These are phyloP conservation scores for Pythium dissotocum DNA, from an alignment of 352 stramenopile genomes.

Conservation along the genomic window DNA sequence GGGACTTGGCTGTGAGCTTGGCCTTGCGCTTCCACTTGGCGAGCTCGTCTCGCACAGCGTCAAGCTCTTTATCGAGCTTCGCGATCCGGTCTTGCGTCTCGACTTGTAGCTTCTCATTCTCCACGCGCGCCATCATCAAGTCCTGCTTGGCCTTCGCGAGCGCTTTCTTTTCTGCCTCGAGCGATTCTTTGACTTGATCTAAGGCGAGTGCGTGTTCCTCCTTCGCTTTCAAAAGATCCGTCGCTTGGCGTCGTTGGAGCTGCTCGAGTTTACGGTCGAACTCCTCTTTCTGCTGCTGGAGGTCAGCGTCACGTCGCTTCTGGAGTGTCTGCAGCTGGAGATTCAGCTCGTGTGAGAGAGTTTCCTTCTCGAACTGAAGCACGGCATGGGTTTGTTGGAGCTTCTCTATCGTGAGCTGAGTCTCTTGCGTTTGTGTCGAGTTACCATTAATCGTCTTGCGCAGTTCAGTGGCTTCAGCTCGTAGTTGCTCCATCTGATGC, in stretches of 20 bases:
- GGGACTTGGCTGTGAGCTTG: conserved; percentile 48
- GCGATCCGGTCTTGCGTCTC: conserved; percentile 56
- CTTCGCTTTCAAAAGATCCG: conserved; percentile 50
- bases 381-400: conserved; percentile 56
- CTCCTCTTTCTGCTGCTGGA: conserved; percentile 50
- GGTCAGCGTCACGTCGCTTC: conserved; percentile 56
- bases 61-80: conserved; percentile 68
- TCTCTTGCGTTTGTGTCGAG: conserved; percentile 28
- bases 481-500: conserved; percentile 29
- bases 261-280: conserved; percentile 60
- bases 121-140: conserved; percentile 19
- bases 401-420: conserved; percentile 28
- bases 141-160: conserved; percentile 32
- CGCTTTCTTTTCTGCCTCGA: conserved; percentile 28
- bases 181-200: conserved; percentile 15
- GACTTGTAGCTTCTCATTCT: conserved; percentile 36
- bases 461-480: conserved; percentile 29
- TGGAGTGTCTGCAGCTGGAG: conserved; percentile 46
- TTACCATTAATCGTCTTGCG: conserved; percentile 29
- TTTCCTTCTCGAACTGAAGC: conserved; percentile 73
- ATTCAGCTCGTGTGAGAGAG: conserved; percentile 58
- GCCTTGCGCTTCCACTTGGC: conserved; percentile 76
- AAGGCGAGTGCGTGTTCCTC: conserved; percentile 51
- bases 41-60: conserved; percentile 54
- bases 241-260: conserved; percentile 47